Conservation (phyloP, 805 yeast species). For the Pichia gijzeniarum region DNA sequence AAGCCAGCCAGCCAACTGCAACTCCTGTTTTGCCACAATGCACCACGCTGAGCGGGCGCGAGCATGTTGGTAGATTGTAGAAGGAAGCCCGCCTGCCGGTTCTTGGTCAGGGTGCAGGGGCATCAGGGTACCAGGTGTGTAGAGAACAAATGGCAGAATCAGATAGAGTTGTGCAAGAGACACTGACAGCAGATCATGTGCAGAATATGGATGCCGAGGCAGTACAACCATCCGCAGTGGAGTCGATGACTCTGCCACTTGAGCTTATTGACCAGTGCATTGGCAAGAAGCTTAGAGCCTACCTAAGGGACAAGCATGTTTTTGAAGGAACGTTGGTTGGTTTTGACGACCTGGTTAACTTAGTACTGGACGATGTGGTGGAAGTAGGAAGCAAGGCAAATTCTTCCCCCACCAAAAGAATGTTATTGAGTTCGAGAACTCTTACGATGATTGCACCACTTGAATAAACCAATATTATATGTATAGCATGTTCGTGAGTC, state of each 20-base stretch:
- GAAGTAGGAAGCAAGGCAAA: conserved; percentile 43
- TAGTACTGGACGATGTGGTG: conserved; percentile 76
- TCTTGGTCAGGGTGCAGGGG: too few species aligned
- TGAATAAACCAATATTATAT: not conserved
- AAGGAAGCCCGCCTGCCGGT: too few species aligned
- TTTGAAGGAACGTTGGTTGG: conserved; percentile 87
- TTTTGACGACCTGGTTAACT: conserved; percentile 91
- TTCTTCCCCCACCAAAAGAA: conserved; percentile 43
- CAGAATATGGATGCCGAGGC: not conserved
- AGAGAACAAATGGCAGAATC: conserved; percentile 1
- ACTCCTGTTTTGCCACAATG: too few species aligned
- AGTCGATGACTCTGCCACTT: conserved; percentile 48
- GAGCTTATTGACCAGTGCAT: conserved; percentile 86
- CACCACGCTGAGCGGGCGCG: too few species aligned
- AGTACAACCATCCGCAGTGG: conserved; percentile 6
- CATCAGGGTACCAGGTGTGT: too few species aligned
- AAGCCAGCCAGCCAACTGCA: too few species aligned
- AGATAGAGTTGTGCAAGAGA: not conserved
- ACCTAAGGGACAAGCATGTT: conserved; percentile 60
- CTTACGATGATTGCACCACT: conserved; percentile 59
- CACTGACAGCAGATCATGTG: not conserved
- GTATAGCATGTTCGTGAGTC: too few species aligned
- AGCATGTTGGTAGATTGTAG: too few species aligned
- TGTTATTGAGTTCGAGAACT: conserved; percentile 66
- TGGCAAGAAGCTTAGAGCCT: conserved; percentile 71